Evolutionary conservation across 352 stramenopile species (phyloP).

Genomic region (Phytophthora pseudosyringae): DNA sequence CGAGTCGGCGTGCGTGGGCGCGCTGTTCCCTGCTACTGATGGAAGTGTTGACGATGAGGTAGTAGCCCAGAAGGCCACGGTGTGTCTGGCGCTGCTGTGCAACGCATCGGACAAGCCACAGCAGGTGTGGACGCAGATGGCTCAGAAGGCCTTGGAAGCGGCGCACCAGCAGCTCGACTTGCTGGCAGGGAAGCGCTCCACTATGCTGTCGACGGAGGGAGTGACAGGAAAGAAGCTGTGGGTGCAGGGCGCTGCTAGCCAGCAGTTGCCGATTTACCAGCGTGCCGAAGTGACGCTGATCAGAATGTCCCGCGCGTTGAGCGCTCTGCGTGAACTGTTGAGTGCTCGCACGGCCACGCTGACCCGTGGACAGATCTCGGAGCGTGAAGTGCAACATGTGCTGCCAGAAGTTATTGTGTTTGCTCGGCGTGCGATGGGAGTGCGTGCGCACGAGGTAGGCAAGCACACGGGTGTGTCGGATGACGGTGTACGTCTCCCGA

Average conservation of each 20-base stretch:
- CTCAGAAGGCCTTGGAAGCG: conserved; percentile 64
- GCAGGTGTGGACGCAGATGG: conserved; percentile 69
- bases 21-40: conserved; percentile 34
- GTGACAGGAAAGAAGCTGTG: conserved; percentile 67
- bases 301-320: conserved; percentile 47
- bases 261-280: conserved; percentile 60
- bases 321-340: conserved; percentile 52
- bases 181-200: conserved; percentile 60
- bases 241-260: conserved; percentile 48
- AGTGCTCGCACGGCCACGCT: conserved; percentile 39
- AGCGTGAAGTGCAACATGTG: conserved; percentile 79
- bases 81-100: conserved; percentile 58
- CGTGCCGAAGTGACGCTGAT: conserved; percentile 52
- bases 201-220: conserved; percentile 17
- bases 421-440: conserved; percentile 60
- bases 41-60: conserved; percentile 25
- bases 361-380: conserved; percentile 52
- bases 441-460: conserved; percentile 75
- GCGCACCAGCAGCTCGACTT: conserved; percentile 72
- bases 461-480: conserved; percentile 85
- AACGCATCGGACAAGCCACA: conserved; percentile 73
- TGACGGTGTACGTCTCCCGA: conserved; percentile 72
- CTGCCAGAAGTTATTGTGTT: conserved; percentile 60
- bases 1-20: conserved; percentile 50
- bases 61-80: conserved; percentile 26